These are phyloP conservation scores for Colletotrichum phormii DNA, from an alignment of 2,329 filamentous ascomycete species.

Conservation along the genomic window DNA sequence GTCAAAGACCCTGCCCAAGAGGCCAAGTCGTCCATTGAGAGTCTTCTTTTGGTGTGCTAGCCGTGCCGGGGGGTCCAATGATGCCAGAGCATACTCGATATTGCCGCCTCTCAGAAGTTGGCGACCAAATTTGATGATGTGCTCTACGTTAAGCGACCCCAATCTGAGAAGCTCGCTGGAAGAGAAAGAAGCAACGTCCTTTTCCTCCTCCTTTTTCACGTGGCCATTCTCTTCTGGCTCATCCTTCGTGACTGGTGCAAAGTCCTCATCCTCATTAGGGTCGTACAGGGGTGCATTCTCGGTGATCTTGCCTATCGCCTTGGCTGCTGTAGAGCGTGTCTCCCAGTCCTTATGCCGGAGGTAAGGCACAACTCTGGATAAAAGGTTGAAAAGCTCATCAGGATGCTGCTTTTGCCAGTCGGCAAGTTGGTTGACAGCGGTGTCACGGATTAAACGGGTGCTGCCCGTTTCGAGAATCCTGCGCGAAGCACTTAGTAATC, in stretches of 20 bases:
- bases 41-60: conserved; percentile 92
- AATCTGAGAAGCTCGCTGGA: conserved; percentile 77
- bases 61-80: conserved; percentile 83
- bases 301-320: conserved; percentile 93
- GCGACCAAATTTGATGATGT: conserved; percentile 85
- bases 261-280: conserved; percentile 81
- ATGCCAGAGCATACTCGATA: conserved; percentile 85
- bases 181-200: conserved; percentile 53
- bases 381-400: conserved; percentile 95
- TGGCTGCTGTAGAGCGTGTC: conserved; percentile 91
- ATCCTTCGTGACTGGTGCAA: conserved; percentile 57
- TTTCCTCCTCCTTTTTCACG: conserved; percentile 73
- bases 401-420: conserved; percentile 99
- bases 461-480: conserved; percentile 97
- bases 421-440: conserved; percentile 94
- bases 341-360: conserved; percentile 97
- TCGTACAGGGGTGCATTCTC: conserved; percentile 90
- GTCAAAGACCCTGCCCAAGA: conserved; percentile 86
- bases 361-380: conserved; percentile 95
- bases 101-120: conserved; percentile 86
- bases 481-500: conserved; percentile 38
- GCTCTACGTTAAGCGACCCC: conserved; percentile 79
- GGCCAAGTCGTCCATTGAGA: conserved; percentile 81
- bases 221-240: conserved; percentile 53
- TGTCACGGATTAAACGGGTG: conserved; percentile 95